Conservation (phyloP, 2,329 filamentous ascomycete genomes). For the Ceratocystis variospora region DNA sequence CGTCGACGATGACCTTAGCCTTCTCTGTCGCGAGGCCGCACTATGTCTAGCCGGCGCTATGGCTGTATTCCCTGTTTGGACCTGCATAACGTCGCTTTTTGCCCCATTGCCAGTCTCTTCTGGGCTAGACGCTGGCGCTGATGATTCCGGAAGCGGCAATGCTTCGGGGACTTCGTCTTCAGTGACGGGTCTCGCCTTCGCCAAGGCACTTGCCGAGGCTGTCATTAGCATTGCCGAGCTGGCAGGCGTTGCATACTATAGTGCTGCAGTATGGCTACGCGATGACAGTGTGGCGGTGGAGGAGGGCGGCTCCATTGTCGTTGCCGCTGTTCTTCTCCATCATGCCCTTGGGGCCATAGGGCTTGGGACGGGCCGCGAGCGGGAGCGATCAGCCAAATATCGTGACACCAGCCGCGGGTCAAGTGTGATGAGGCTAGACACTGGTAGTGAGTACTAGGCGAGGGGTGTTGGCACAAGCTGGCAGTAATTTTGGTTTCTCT, state of each 20-base stretch:
- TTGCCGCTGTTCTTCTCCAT: constrained; percentile 13
- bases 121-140: neutral
- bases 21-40: constrained; percentile 15
- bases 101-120: neutral
- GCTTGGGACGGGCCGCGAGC: neutral
- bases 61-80: constrained; percentile 17
- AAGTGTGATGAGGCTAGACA: neutral
- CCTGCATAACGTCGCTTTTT: constrained; percentile 11
- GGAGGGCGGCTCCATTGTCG: constrained; percentile 14
- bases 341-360: constrained; percentile 5
- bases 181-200: neutral
- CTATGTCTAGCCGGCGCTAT: constrained; percentile 14
- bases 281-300: constrained; percentile 15
- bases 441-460: neutral
- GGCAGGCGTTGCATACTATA: constrained; percentile 15
- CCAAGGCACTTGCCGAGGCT: neutral
- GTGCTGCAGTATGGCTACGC: constrained; percentile 15
- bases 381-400: neutral
- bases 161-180: neutral
- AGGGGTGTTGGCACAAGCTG: neutral
- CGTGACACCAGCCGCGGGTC: neutral
- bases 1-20: constrained; percentile 9
- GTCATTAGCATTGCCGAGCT: constrained; percentile 12
- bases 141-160: neutral
- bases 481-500: too few relatives aligned